Percentiles rank a stretch among this genome's conserved stretches.
phyloP scores from a whole-genome alignment of 2,329 filamentous ascomycete species.

The Botrytis cinerea region DNA sequence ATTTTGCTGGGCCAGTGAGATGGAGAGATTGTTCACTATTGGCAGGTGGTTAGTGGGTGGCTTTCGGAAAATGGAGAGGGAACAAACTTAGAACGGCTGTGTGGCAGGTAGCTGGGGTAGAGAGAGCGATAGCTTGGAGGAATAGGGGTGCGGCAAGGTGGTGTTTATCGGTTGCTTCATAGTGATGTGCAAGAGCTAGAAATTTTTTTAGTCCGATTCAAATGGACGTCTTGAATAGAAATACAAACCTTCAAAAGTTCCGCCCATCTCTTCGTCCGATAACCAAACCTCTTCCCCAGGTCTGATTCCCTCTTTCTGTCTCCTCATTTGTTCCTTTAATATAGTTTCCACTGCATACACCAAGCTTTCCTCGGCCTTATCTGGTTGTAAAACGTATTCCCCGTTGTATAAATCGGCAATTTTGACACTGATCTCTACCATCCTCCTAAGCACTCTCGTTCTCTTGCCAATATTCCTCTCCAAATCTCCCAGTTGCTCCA shows the following conservation, averaged over 20 bases:
- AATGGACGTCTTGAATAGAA: not conserved
- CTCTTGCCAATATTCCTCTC: conserved; percentile 49
- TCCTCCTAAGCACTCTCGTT: conserved; percentile 70
- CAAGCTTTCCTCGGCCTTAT: conserved; percentile 73
- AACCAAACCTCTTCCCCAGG: conserved; percentile 73
- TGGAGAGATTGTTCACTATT: conserved; percentile 79
- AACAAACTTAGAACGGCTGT: conserved; percentile 72
- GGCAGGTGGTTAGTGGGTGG: conserved; percentile 19
- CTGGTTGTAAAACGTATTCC: conserved; percentile 71
- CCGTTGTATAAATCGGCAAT: conserved; percentile 80
- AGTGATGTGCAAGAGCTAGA: conserved; percentile 71
- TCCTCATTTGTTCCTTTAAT: conserved; percentile 66
- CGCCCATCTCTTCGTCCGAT: conserved; percentile 70
- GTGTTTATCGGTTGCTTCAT: conserved; percentile 71
- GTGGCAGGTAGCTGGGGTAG: conserved; percentile 67
- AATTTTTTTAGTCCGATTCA: conserved; percentile 37
- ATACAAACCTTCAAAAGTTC: conserved; percentile 63
- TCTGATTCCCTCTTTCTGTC: conserved; percentile 63
- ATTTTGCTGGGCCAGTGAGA: conserved; percentile 61
- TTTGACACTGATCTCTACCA: conserved; percentile 77
- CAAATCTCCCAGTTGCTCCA: conserved; percentile 57
- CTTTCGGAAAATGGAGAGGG: not conserved
- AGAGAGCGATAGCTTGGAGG: conserved; percentile 77
- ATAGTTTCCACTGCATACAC: conserved; percentile 81
- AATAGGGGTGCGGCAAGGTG: conserved; percentile 85